Evolutionary conservation across 1,139 yeast genomes (phyloP), one percentile per base, ranked within the genome.

Genomic region (Suhomyces choctaworum): DNA sequence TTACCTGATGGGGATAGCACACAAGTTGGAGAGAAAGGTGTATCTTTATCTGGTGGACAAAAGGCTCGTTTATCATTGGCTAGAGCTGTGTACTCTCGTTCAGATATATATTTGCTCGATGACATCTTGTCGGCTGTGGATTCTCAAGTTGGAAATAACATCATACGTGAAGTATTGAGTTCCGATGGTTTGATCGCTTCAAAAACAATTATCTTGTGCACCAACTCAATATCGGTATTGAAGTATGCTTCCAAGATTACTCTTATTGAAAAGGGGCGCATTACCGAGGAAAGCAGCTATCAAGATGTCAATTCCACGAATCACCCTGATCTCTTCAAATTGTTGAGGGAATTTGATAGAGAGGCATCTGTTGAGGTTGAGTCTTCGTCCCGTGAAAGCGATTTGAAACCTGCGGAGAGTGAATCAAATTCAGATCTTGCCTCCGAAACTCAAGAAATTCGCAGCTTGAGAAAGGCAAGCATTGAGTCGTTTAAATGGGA

Each of bases 31-130:
- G 98, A 92, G 63, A 90, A 90, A 62, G 98, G 98, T 48, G 88
- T 92, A 34, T 87, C 96, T n/a, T 70, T 92, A 37, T 87, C 96
- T 29, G 98, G 98, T 39, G 98, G 98, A 29, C 97, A 92, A 60
- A 92, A 90, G 68, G 97, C 97, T 1, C 79, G 98, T 60, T 66
- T 92, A 34, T 80, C 96, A 1, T 72, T 92, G 42, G 97, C 97
- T 1, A 77, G 98, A 59, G 96, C 97, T 13, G 97, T 92, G 4
- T 92, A 92, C 60, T 81, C 97, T 2, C 77, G 97, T 48, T 95
- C 97, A 3, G 97, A 92, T 57, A 78, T 90, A 17, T 90, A 89
- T 56, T 66, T 92, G 37, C 65, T 92, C 36, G 98, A 92, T 62
- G 98, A 88, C 56, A 83, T 89, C 8, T 73, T 92, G 36, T 85